phyloP scores from a whole-genome alignment of 768 basidiomycete genomes.

The Coprinopsis strossmayeri region DNA sequence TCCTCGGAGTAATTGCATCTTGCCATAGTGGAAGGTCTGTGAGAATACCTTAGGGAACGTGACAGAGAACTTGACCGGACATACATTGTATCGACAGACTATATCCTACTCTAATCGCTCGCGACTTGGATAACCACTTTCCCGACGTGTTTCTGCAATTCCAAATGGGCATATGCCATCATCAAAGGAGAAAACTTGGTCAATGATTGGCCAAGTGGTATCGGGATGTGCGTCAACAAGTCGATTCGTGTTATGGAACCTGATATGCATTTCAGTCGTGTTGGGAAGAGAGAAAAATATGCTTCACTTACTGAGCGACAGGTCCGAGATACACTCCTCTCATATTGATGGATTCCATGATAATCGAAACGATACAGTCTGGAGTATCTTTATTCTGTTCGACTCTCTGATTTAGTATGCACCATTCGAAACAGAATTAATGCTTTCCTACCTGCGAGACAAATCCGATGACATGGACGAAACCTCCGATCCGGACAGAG shows the following conservation, averaged over 20 bases:
- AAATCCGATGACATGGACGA: slow-evolving; percentile 44
- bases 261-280: slow-evolving; percentile 16
- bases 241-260: slow-evolving; percentile 46
- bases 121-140: slow-evolving; percentile 49
- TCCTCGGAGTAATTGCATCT: too few species aligned
- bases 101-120: too few species aligned
- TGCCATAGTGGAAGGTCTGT: too few species aligned
- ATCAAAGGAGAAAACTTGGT: slow-evolving; percentile 53
- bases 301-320: slow-evolving; percentile 41
- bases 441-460: slow-evolving; percentile 31
- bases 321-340: slow-evolving; percentile 53
- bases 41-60: too few species aligned
- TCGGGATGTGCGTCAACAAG: slow-evolving; percentile 33
- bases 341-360: slow-evolving; percentile 34
- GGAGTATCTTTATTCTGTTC: slow-evolving; percentile 11
- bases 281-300: too few species aligned
- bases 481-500: slow-evolving; percentile 34
- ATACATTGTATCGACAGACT: too few species aligned
- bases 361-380: slow-evolving; percentile 24
- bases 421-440: neutral
- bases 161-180: slow-evolving; percentile 47
- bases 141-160: slow-evolving; percentile 49
- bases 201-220: slow-evolving; percentile 41
- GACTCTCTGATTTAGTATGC: neutral
- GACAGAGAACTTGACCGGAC: too few species aligned